Evolutionary conservation across 1,139 yeast genomes (phyloP).

Genomic region (Hemisphaericaspora subhashii): DNA sequence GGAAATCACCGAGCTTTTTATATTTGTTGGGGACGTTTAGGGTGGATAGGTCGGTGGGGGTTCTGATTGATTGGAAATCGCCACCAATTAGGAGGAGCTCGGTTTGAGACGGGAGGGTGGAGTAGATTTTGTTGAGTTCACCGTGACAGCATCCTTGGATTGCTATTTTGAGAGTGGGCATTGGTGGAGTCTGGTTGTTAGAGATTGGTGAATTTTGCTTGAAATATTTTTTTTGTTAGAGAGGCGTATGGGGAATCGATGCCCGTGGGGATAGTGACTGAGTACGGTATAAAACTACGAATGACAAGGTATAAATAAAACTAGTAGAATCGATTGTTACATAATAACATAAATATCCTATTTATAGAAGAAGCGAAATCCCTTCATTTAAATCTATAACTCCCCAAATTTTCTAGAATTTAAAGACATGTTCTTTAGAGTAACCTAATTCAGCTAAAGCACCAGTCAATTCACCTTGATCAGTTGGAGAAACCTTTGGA

Average conservation of each 20-base stretch:
- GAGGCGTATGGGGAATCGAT: too few relatives aligned
- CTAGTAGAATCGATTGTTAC: too few relatives aligned
- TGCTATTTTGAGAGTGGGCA: constrained; percentile 43
- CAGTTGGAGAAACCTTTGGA: constrained; percentile 77
- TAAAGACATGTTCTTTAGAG: constrained; percentile 84
- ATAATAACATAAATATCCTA: too few relatives aligned
- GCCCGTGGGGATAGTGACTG: too few relatives aligned
- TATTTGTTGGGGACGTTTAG: constrained; percentile 64
- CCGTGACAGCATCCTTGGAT: constrained; percentile 97
- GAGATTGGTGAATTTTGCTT: neutral
- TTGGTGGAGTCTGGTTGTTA: neutral
- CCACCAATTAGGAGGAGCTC: constrained; percentile 85
- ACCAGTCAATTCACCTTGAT: constrained; percentile 94
- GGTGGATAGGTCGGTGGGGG: constrained; percentile 60
- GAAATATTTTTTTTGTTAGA: constrained; percentile 3
- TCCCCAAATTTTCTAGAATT: constrained; percentile 53
- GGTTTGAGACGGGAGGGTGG: constrained; percentile 26
- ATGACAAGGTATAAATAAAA: too few relatives aligned
- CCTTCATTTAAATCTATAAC: neutral
- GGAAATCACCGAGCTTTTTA: constrained; percentile 72
- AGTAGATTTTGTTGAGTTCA: constrained; percentile 62
- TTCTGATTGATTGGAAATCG: constrained; percentile 76
- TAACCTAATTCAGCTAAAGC: constrained; percentile 84
- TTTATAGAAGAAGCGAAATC: too few relatives aligned
- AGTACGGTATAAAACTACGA: too few relatives aligned